Evolutionary conservation across 352 stramenopile genomes (phyloP).

Genomic region (Phytophthora agathidicida): DNA sequence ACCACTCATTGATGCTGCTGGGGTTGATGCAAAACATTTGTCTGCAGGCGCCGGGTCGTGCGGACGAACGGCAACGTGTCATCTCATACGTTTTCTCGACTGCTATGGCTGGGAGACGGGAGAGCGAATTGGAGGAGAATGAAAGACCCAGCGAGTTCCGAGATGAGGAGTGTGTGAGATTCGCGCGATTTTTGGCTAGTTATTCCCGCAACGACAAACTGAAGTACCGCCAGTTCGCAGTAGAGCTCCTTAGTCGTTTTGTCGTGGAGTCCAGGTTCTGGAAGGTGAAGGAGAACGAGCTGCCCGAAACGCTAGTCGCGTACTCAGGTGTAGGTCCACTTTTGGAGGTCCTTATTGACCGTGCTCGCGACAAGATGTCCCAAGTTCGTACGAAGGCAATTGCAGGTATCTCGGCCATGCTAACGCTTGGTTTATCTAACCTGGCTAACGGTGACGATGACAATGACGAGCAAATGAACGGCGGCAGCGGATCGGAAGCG

Average conservation of each 20-base stretch:
- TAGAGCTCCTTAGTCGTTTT: conserved; percentile 76
- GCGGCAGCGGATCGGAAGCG: conserved; percentile 24
- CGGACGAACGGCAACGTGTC: conserved; percentile 74
- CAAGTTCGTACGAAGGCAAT: conserved; percentile 84
- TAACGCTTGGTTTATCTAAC: conserved; percentile 59
- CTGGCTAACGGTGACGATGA: conserved; percentile 26
- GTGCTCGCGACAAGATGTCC: conserved; percentile 80
- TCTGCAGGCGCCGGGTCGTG: conserved; percentile 69
- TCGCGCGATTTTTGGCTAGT: conserved; percentile 73
- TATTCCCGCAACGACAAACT: conserved; percentile 78
- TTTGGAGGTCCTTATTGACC: conserved; percentile 73
- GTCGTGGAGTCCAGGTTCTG: conserved; percentile 67
- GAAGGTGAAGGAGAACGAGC: conserved; percentile 46
- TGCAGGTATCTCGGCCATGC: conserved; percentile 65
- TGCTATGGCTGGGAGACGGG: conserved; percentile 29
- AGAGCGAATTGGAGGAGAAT: conserved; percentile 10
- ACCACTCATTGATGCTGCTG: conserved; percentile 55
- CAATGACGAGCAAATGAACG: conserved; percentile 35
- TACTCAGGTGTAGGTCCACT: conserved; percentile 65
- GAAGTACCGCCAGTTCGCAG: conserved; percentile 82
- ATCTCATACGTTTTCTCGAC: conserved; percentile 61
- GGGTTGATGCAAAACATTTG: conserved; percentile 82
- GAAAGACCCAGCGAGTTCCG: conserved; percentile 33
- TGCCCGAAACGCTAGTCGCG: conserved; percentile 36
- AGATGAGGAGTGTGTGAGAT: conserved; percentile 61